phyloP scores from a whole-genome alignment of 257 asterid species.

The Ajuga chamaepitys region DNA sequence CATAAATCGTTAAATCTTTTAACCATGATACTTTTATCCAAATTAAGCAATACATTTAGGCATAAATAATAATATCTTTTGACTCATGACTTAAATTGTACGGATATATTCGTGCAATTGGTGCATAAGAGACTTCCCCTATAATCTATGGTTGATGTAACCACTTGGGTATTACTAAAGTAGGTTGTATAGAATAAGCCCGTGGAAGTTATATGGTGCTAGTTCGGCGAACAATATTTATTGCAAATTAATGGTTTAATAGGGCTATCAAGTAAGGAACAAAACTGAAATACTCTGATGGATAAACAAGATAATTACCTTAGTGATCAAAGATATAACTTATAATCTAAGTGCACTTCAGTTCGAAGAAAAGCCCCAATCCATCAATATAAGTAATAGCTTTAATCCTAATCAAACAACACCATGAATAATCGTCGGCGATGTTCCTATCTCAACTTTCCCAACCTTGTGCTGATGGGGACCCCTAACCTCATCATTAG shows the following conservation, averaged over 20 bases:
- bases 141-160: too few relatives aligned
- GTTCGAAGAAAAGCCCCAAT: slow-evolving; percentile 4
- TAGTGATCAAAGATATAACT: not conserved
- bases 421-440: not conserved
- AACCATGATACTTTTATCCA: too few relatives aligned
- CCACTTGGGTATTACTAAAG: too few relatives aligned
- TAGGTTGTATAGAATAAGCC: too few relatives aligned
- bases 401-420: slow-evolving; percentile 7
- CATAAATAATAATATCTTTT: too few relatives aligned
- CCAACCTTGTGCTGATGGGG: not conserved
- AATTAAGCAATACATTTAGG: too few relatives aligned
- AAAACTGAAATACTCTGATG: not conserved
- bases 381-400: slow-evolving; percentile 4
- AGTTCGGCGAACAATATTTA: too few relatives aligned
- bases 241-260: not conserved
- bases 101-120: too few relatives aligned
- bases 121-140: too few relatives aligned
- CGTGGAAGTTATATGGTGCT: too few relatives aligned
- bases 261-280: not conserved
- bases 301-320: not conserved
- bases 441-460: slow-evolving; percentile 7
- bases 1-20: too few relatives aligned
- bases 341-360: not conserved
- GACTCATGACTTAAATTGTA: too few relatives aligned
- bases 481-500: not conserved